phyloP scores from a whole-genome alignment of 768 basidiomycete species.

The Neoboletus magnificus region DNA sequence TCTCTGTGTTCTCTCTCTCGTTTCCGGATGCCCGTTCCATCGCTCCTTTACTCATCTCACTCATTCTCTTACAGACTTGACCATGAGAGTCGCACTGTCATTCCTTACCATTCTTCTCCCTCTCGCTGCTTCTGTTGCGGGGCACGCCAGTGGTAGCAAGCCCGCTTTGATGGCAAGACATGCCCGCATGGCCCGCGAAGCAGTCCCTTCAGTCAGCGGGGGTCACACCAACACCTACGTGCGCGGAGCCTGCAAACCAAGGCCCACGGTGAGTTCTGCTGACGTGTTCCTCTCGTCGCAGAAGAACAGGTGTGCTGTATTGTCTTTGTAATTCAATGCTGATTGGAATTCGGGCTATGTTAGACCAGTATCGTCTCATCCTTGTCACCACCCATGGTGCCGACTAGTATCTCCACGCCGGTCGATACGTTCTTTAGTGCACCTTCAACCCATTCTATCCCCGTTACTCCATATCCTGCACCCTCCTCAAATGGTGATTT shows the following conservation, averaged over 20 bases:
- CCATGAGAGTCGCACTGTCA: not conserved
- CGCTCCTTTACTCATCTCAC: not conserved
- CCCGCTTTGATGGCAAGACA: constrained; percentile 6
- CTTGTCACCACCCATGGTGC: not conserved
- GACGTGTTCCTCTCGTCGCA: not conserved
- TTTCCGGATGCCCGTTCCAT: not conserved
- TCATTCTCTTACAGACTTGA: not conserved
- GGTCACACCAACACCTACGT: not conserved
- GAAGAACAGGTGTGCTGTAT: not conserved
- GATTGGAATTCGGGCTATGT: not conserved
- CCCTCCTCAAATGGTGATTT: not conserved
- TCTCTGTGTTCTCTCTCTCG: not conserved
- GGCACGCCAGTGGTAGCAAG: not conserved
- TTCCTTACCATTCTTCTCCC: not conserved
- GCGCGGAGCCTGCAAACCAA: not conserved
- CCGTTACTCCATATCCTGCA: not conserved
- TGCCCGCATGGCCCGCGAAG: not conserved
- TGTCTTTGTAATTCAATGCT: not conserved
- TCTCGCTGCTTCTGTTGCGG: not conserved
- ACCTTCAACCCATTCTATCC: not conserved
- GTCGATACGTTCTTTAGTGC: not conserved
- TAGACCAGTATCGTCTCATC: not conserved
- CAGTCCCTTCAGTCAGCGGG: not conserved
- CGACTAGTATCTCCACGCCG: not conserved
- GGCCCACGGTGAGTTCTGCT: not conserved